phyloP scores from a whole-genome alignment of 257 asterid genomes.

The Capsicum rhomboideum region DNA sequence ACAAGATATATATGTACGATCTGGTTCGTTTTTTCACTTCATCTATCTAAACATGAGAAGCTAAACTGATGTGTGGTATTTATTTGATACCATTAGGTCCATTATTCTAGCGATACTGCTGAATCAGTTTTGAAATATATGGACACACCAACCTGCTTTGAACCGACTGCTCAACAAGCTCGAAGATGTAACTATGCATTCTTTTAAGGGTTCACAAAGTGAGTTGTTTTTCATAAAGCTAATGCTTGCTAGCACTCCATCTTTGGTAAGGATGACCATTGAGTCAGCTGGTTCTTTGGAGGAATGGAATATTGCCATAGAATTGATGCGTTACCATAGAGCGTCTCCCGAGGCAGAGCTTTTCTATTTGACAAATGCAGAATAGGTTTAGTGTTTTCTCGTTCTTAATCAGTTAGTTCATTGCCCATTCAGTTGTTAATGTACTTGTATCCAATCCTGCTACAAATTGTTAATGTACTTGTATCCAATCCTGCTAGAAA shows the following conservation, averaged over 20 bases:
- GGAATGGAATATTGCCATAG: background rate
- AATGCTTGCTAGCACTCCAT: background rate
- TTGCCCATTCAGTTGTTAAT: too few relatives aligned
- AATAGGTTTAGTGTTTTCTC: too few relatives aligned
- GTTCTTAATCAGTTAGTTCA: too few relatives aligned
- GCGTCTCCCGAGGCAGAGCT: background rate
- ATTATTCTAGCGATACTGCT: background rate
- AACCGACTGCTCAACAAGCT: background rate
- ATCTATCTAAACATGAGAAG: too few relatives aligned
- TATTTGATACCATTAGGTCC: too few relatives aligned
- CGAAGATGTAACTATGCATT: background rate
- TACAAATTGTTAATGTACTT: too few relatives aligned
- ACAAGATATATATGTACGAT: too few relatives aligned
- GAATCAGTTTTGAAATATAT: background rate
- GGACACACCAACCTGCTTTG: background rate
- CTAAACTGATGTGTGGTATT: too few relatives aligned
- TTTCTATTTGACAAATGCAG: background rate
- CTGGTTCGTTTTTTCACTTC: too few relatives aligned
- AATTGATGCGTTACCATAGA: background rate
- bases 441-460: too few relatives aligned
- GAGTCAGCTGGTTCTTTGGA: background rate
- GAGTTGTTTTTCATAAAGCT: background rate
- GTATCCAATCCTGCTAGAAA: too few relatives aligned
- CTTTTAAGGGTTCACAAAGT: background rate
- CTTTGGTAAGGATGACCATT: background rate